Evolutionary conservation across 495 filamentous ascomycete genomes (phyloP), one percentile per base, ranked within the genome.

Genomic region (Aspergillus saccharolyticus): DNA sequence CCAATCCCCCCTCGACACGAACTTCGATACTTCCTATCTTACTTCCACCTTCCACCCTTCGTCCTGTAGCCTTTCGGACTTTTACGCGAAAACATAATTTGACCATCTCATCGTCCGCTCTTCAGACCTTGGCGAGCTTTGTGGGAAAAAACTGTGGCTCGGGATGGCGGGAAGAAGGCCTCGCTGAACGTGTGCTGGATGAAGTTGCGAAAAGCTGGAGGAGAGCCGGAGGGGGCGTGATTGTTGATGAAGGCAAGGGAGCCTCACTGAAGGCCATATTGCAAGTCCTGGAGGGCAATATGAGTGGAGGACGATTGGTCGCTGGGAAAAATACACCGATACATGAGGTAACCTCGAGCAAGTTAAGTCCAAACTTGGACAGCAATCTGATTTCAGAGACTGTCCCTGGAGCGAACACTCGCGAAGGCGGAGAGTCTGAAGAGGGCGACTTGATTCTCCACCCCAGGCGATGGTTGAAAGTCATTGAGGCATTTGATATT

Each of bases 21-120:
- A 82, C 88, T 0, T 89, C 89, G 18, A 86, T 96, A 50, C 78
- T 97, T 6, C 90, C 94, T 14, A 91, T 98, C 53, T 70, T 93
- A 33, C 87, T 98, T 28, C 91, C 91, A 17, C 88, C 91, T 3
- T 83, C 89, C 20, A 93, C 89, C 0, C 78, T 98, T 33, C 83
- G 94, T 61, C 95, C 94, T 6, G 78, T 97, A 33, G 94, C 94
- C 43, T 97, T 98, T 69, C 87, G 94, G 42, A 93, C 90, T 0
- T 95, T 98, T 62, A 98, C 94, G 7, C 96, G 96, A 74, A 98
- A 98, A 65, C 90, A 98, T 71, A 93, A 92, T 68, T 79, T 98
- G 42, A 97, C 91, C 0, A 85, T 98, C 42, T 96, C 90, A 3
- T 93, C 93, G 0, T 81, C 91, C 9, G 89, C 94, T 0, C 79